A percentile compares a stretch with the other conserved stretches of the same genome.
phyloP scores from a whole-genome alignment of 169 alveolate species.

The Ichthyophthirius multifiliis region DNA sequence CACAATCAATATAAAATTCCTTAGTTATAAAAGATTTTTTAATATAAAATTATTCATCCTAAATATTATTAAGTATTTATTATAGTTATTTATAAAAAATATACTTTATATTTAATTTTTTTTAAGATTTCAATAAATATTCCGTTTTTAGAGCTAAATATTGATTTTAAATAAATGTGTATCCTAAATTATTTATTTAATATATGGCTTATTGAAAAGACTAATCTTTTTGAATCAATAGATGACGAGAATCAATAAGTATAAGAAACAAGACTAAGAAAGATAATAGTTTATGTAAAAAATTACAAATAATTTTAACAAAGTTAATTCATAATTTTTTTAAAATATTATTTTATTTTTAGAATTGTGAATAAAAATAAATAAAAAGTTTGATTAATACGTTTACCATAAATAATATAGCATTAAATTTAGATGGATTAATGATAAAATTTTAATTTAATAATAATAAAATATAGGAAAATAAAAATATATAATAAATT shows the following conservation, averaged over 20 bases:
- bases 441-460: slow-evolving; percentile 9
- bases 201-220: background rate
- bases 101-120: background rate
- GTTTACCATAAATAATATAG: too few species aligned
- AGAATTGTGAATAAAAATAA: background rate
- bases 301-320: too few species aligned
- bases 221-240: background rate
- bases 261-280: too few species aligned
- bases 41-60: too few species aligned
- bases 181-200: background rate
- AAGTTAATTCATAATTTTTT: background rate
- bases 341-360: slow-evolving; percentile 4
- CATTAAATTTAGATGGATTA: slow-evolving; percentile 24
- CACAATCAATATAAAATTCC: too few species aligned
- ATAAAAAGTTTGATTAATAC: too few species aligned
- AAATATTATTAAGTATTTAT: too few species aligned
- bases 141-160: background rate
- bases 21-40: too few species aligned
- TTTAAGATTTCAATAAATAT: background rate
- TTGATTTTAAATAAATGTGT: background rate
- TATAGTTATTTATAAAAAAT: too few species aligned
- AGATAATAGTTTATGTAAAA: too few species aligned
- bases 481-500: background rate
- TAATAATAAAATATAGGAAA: slow-evolving; percentile 15
- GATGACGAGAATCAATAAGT: background rate